phyloP scores from a whole-genome alignment of 2,329 filamentous ascomycete genomes.

The Arthroderma sp. region DNA sequence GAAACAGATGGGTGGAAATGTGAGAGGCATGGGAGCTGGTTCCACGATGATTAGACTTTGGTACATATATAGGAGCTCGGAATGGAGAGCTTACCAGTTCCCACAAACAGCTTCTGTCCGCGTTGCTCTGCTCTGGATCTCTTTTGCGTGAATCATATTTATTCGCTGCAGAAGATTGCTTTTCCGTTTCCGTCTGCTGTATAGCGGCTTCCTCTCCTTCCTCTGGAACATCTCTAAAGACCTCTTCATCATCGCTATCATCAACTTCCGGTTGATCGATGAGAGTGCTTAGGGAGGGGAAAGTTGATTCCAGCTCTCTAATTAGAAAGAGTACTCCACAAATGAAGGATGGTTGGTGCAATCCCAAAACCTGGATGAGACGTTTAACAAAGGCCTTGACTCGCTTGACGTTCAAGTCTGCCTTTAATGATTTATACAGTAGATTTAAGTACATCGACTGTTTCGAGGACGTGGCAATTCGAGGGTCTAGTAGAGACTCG shows the following conservation, averaged over 20 bases:
- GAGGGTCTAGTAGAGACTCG: conserved; percentile 83
- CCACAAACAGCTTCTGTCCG: conserved; percentile 88
- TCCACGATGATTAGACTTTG: neutral
- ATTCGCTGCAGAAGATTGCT: conserved; percentile 18
- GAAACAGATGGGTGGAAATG: conserved; percentile 93
- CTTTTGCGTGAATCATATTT: conserved; percentile 79
- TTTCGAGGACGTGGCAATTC: conserved; percentile 80
- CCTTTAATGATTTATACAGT: conserved; percentile 74
- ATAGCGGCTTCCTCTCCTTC: conserved; percentile 34
- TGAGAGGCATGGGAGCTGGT: conserved; percentile 49
- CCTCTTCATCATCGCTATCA: conserved; percentile 54
- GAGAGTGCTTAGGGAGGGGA: conserved; percentile 67
- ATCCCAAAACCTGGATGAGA: conserved; percentile 68
- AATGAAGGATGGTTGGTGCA: conserved; percentile 86
- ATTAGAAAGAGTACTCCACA: conserved; percentile 88
- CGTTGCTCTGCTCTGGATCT: conserved; percentile 81
- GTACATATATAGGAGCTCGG: conserved; percentile 12
- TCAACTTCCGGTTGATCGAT: conserved; percentile 67
- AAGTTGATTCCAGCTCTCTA: conserved; percentile 62
- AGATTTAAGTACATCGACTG: conserved; percentile 92
- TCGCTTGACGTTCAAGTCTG: conserved; percentile 76
- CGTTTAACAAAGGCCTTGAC: conserved; percentile 95
- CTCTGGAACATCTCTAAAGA: conserved; percentile 53
- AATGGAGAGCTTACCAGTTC: conserved; percentile 52
- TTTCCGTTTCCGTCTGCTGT: conserved; percentile 14